Conservation (phyloP, 2,329 filamentous ascomycete genomes). For the Apiospora malaysiana region DNA sequence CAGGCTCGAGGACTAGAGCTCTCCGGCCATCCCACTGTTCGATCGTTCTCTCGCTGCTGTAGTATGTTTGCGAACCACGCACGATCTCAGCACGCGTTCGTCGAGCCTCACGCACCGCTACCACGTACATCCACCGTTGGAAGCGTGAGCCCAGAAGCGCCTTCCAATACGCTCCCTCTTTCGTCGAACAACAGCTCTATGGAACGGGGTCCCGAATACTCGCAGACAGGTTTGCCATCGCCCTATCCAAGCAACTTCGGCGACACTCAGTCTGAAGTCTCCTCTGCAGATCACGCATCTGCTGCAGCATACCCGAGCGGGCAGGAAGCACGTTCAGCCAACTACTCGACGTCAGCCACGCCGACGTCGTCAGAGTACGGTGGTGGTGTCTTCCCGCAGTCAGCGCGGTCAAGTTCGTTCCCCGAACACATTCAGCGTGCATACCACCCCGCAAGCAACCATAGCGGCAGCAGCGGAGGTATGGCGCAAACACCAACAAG, state of each 20-base stretch:
- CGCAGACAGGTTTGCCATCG: slow-evolving; percentile 87
- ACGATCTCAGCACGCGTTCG: slow-evolving; percentile 35
- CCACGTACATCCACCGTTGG: slow-evolving; percentile 36
- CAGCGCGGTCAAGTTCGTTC: slow-evolving; percentile 80
- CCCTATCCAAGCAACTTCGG: slow-evolving; percentile 70
- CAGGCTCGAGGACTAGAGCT: slow-evolving; percentile 42
- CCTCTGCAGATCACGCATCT: slow-evolving; percentile 89
- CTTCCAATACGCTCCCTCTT: slow-evolving; percentile 33
- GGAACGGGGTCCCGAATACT: slow-evolving; percentile 75
- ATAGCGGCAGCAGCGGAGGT: slow-evolving; percentile 77
- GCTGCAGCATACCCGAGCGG: slow-evolving; percentile 87
- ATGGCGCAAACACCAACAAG: slow-evolving; percentile 98
- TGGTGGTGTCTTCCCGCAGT: slow-evolving; percentile 69
- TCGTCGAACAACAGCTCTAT: slow-evolving; percentile 43
- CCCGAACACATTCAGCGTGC: slow-evolving; percentile 86
- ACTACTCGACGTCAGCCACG: slow-evolving; percentile 79
- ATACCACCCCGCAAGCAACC: slow-evolving; percentile 79
- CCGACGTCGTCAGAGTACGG: slow-evolving; percentile 81
- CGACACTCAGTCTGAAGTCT: slow-evolving; percentile 82
- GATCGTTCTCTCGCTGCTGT: slow-evolving; percentile 37
- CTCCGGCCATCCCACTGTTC: slow-evolving; percentile 35
- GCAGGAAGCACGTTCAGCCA: slow-evolving; percentile 75
- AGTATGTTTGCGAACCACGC: slow-evolving; percentile 40
- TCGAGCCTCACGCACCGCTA: slow-evolving; percentile 39
- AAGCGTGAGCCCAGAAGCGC: slow-evolving; percentile 36